Evolutionary conservation across 2,329 filamentous ascomycete genomes (phyloP), one percentile per base, ranked within the genome.

Genomic region (Arachnomyces sp.): DNA sequence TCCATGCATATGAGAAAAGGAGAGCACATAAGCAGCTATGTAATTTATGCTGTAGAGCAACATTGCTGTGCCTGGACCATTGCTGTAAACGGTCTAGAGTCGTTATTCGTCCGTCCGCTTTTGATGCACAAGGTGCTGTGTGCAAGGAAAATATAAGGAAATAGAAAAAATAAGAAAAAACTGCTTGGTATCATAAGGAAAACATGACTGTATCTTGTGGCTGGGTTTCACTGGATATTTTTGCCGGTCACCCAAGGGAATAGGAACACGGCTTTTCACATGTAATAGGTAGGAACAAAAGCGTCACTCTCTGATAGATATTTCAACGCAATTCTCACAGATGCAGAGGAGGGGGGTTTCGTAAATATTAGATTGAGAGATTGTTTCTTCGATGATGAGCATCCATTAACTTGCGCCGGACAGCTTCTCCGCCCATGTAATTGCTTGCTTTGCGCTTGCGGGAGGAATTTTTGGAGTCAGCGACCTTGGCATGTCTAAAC

Each of bases 351-450:
- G 21, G 9, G 21, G 21, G 21, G 9, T 5, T 5, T 25, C 5
- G 21, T 9, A 9, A 25, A 9, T 17, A 38, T 53, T 52, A 63
- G 14, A 65, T 59, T 12, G 62, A 56, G 28, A 65, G 50, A 37
- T 64, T 61, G 31, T 52, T 57, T 43, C 58, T 61, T 16, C 61
- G 61, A 38, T 66, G 64, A 11, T 66, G 64, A 11, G 63, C 61
- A 43, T 67, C 62, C 52, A 67, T 59, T 14, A 67, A 53, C 54
- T 67, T 67, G 33, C 64, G 62, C 37, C 64, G 60, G 34, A 67
- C 63, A 21, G 64, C 61, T 42, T 66, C 63, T 11, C 63, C 63
- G 21, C 61, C 59, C 16, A 57, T 47, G 42, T 61, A 62, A 25
- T 51, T 58, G 44, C 49, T 61, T 5, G 56, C 52, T 47, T 62